A percentile compares a stretch with the other conserved stretches of the same genome.
Evolutionary conservation across 192 early-diverging fungal genomes (phyloP).

Genomic region (Kickxella alabastrina): DNA sequence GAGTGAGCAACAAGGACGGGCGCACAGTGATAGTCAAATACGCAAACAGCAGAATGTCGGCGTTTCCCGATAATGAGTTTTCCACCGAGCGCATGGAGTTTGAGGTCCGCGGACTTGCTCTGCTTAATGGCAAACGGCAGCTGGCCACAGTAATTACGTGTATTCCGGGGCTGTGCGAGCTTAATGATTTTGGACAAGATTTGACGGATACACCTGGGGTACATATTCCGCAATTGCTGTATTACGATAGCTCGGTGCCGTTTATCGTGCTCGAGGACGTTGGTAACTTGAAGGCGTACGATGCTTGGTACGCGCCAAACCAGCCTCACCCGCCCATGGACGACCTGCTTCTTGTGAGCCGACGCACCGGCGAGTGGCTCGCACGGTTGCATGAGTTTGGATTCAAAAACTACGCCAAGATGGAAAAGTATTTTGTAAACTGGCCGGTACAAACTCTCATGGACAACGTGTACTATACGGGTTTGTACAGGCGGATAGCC

Average conservation of each 20-base stretch:
- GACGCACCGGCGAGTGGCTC: slow-evolving; percentile 20
- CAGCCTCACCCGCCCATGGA: not conserved
- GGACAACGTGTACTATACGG: slow-evolving; percentile 10
- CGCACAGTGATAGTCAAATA: slow-evolving; percentile 28
- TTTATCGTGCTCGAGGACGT: slow-evolving; percentile 36
- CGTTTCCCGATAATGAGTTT: slow-evolving; percentile 3
- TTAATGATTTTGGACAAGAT: not conserved
- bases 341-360: slow-evolving; percentile 13
- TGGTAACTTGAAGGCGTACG: slow-evolving; percentile 10
- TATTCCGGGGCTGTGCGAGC: not conserved
- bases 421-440: slow-evolving; percentile 11
- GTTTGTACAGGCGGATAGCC: slow-evolving; percentile 2
- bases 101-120: slow-evolving; percentile 23
- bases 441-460: slow-evolving; percentile 13
- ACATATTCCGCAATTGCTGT: slow-evolving; percentile 16
- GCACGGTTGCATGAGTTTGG: slow-evolving; percentile 30
- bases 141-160: not conserved
- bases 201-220: not conserved
- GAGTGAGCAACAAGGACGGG: slow-evolving; percentile 2
- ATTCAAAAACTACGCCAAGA: not conserved
- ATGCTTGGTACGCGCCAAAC: slow-evolving; percentile 7
- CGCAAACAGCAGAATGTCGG: slow-evolving; percentile 6
- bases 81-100: slow-evolving; percentile 33
- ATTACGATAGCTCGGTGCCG: slow-evolving; percentile 10
- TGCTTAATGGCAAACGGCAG: slow-evolving; percentile 6